phyloP scores from a whole-genome alignment of 1,139 yeast genomes.

The Hanseniaspora sp. region DNA sequence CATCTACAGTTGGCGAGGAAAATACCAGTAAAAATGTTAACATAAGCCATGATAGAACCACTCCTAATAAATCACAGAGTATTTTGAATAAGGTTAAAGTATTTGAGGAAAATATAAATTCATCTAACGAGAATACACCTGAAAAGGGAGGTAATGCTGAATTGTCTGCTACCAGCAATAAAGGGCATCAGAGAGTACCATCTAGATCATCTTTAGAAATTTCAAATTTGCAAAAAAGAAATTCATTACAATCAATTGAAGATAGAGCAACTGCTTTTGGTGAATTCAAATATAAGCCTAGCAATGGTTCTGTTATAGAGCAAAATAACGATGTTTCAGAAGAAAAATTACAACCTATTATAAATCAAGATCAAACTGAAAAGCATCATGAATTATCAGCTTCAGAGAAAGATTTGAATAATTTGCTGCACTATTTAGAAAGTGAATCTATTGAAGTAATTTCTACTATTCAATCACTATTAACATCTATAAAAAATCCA shows the following conservation, averaged over 20 bases:
- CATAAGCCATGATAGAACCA: not conserved
- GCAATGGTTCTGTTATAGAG: not conserved
- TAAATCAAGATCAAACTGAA: too few species aligned
- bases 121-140: conserved; percentile 1
- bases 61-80: not conserved
- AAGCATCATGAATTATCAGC: too few species aligned
- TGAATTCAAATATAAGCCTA: not conserved
- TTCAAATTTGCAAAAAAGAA: conserved; percentile 6
- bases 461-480: conserved; percentile 71
- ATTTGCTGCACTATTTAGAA: conserved; percentile 73
- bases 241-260: conserved; percentile 8
- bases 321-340: not conserved
- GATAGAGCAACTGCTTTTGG: conserved; percentile 10
- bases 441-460: conserved; percentile 91
- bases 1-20: not conserved
- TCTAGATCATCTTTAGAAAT: conserved; percentile 6
- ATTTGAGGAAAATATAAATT: conserved; percentile 2
- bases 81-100: conserved; percentile 11
- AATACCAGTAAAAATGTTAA: not conserved
- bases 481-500: conserved; percentile 64
- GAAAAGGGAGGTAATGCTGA: not conserved
- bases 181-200: not conserved
- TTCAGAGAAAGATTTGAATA: conserved; percentile 38
- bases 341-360: not conserved
- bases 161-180: not conserved